Evolutionary conservation across 1,139 yeast genomes (phyloP).

Genomic region (Meyerozyma elateridarum): DNA sequence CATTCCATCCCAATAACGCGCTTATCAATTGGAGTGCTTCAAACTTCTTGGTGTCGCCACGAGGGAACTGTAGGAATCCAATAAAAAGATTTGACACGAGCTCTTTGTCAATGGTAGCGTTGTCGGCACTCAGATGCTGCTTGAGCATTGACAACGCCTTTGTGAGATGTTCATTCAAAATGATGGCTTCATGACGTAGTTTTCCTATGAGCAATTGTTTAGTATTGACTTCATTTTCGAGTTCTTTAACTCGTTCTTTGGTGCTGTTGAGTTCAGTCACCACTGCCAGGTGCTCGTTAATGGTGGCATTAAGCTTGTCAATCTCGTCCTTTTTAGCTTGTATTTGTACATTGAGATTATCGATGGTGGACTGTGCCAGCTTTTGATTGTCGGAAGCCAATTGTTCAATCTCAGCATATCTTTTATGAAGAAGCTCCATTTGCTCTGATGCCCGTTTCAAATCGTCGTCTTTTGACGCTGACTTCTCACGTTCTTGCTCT

Average conservation of each 20-base stretch:
- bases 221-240: constrained; percentile 44
- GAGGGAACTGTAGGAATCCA: constrained; percentile 79
- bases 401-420: constrained; percentile 7
- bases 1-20: constrained; percentile 85
- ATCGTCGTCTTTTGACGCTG: constrained; percentile 14
- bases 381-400: constrained; percentile 10
- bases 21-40: constrained; percentile 85
- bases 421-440: background rate
- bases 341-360: constrained; percentile 16
- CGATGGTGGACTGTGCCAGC: constrained; percentile 9
- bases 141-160: constrained; percentile 79
- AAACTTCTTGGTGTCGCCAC: constrained; percentile 91
- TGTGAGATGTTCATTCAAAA: constrained; percentile 86
- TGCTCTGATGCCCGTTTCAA: constrained; percentile 2
- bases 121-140: constrained; percentile 60
- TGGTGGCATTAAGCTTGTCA: constrained; percentile 7
- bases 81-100: constrained; percentile 80
- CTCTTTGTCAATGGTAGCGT: constrained; percentile 78
- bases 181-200: constrained; percentile 92
- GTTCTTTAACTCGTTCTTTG: constrained; percentile 16
- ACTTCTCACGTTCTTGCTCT: constrained; percentile 41
- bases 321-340: constrained; percentile 11
- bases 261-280: constrained; percentile 9
- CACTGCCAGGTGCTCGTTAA: constrained; percentile 11
- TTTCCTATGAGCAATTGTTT: constrained; percentile 83